A percentile compares a stretch with the other conserved stretches of the same genome.
Conservation (phyloP, 225 moss, liverwort and hornwort genomes). For the Sphagnum contortum region DNA sequence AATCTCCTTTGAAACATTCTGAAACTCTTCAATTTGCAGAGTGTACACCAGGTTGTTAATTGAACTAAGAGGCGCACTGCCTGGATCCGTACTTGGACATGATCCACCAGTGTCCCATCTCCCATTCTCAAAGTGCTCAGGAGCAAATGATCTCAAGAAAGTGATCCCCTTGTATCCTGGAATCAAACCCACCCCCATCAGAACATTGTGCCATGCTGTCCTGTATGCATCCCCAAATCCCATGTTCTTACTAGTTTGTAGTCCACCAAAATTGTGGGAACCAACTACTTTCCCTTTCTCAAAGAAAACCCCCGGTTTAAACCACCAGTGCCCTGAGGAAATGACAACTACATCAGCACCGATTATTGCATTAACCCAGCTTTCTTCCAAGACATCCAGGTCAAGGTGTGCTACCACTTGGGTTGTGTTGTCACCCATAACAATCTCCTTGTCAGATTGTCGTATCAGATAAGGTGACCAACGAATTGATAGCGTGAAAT, state of each 20-base stretch:
- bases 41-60: conserved; percentile 23
- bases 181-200: conserved; percentile 21
- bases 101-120: conserved; percentile 30
- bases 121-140: conserved; percentile 61
- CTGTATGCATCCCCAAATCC: conserved; percentile 33
- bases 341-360: conserved; percentile 39
- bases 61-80: conserved; percentile 15
- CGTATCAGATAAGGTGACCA: conserved; percentile 79
- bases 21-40: conserved; percentile 43
- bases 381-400: conserved; percentile 49
- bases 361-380: conserved; percentile 30
- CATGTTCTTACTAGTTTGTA: conserved; percentile 25
- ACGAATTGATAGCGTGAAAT: conserved; percentile 50
- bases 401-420: conserved; percentile 13
- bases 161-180: conserved; percentile 42
- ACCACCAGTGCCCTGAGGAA: conserved; percentile 74
- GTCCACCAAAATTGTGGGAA: conserved; percentile 35
- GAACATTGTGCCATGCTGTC: conserved; percentile 19
- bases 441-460: conserved; percentile 19
- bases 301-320: conserved; percentile 54
- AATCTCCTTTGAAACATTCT: conserved; percentile 19
- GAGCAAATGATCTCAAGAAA: conserved; percentile 49
- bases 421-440: conserved; percentile 18
- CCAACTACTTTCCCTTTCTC: conserved; percentile 33
- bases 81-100: conserved; percentile 40